phyloP scores from a whole-genome alignment of 2,329 filamentous ascomycete species.

The Lizonia empirigonia region DNA sequence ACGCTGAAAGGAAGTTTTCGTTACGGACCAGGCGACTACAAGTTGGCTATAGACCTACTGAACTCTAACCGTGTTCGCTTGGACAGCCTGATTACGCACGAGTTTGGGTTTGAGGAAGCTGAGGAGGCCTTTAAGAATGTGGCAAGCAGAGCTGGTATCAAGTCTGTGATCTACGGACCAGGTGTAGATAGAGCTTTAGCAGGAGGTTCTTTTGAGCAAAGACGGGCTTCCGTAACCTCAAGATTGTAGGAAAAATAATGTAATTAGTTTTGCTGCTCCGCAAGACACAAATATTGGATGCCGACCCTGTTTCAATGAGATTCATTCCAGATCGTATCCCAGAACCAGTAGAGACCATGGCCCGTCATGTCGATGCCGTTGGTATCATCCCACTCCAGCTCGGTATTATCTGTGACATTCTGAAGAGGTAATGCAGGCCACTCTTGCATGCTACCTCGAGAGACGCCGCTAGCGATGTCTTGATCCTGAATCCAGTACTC shows the following conservation, averaged over 20 bases:
- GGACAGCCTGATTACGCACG: conserved; percentile 23
- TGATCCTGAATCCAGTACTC: not conserved
- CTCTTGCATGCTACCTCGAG: not conserved
- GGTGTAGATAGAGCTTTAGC: conserved; percentile 10
- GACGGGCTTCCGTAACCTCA: not conserved
- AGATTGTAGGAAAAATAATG: not conserved
- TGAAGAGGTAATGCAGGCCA: conserved; percentile 1
- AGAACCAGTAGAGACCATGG: conserved; percentile 24
- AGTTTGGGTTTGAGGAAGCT: conserved; percentile 21
- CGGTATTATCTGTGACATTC: not conserved
- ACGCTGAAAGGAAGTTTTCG: conserved; percentile 35
- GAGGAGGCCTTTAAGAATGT: conserved; percentile 26
- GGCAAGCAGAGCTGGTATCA: conserved; percentile 24
- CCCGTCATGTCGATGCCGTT: conserved; percentile 9
- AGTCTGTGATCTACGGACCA: conserved; percentile 31
- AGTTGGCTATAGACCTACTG: conserved; percentile 24
- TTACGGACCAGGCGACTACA: conserved; percentile 38
- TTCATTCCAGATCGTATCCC: conserved; percentile 20
- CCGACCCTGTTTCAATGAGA: too few relatives aligned
- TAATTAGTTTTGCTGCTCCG: too few relatives aligned
- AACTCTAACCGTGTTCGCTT: conserved; percentile 17
- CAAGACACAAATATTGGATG: too few relatives aligned
- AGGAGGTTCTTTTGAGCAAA: not conserved
- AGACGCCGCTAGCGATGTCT: not conserved
- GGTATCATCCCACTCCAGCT: conserved; percentile 5